Base-by-base conservation (phyloP, 352 stramenopile genomes). In the Phytophthora quininea region DNA sequence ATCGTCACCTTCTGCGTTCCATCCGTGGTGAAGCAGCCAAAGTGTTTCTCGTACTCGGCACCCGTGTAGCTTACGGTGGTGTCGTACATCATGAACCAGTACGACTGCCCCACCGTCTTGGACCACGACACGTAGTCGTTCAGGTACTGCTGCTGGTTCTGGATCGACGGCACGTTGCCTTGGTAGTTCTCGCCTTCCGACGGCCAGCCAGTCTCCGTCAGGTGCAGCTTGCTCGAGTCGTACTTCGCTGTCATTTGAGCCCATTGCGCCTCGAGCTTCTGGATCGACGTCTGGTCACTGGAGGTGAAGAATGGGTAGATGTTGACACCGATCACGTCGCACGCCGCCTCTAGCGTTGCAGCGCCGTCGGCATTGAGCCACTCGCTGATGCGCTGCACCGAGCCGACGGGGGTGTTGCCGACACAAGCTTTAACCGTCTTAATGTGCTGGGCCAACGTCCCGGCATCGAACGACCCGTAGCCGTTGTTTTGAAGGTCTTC, bases 261-360 rank as follows among this genome's bases (percentile, higher is more conserved):
- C 70, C 73, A 89, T 62, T 89, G 83, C 29, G 59, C 62, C 55
- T 88, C 61, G 43, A 91, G 52, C 58, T 88, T 87, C 19, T 80
- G 60, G 6, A 91, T 71, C 15, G 83, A 60, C 38, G 55, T 65
- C 38, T 72, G 60, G 24, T 64, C 53, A 31, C 60, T 68, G 3
- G 59, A 58, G 10, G 83, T 85, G 71, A 90, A 91, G 67, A 92
- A 92, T 46, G 84, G 80, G 69, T 92, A 92, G 53, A 92, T 89
- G 65, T 92, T 92, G 56, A 88, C 81, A 14, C 67, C 84, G 32
- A 79, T 69, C 12, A 80, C 57, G 33, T 80, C 72, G 7, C 40
- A 74, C 35, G 79, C 76, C 29, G 48, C 76, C 66, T 58, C 85
- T 47, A 91, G 53, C 32, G 65, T 47, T 0, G 67, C 63, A 24